phyloP scores from a whole-genome alignment of 345 rosid species.

The Physaria fendleri region DNA sequence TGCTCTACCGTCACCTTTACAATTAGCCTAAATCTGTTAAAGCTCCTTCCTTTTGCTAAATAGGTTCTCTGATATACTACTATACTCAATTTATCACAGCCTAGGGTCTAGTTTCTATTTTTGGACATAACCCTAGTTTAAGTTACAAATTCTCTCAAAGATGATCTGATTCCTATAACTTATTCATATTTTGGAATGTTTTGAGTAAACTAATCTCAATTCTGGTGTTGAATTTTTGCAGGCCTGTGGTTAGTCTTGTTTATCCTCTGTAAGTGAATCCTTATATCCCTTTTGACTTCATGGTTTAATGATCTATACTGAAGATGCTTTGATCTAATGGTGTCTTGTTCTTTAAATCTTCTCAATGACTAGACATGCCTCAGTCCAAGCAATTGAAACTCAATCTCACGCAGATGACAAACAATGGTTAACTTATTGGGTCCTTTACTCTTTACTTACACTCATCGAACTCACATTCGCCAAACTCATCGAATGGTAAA shows the following conservation, averaged over 20 bases:
- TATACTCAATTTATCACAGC: neutral
- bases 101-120: neutral
- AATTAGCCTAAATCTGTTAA: neutral
- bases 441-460: slow-evolving; percentile 79
- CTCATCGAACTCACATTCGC: slow-evolving; percentile 90
- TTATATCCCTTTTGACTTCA: neutral
- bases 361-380: slow-evolving; percentile 58
- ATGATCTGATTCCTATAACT: neutral
- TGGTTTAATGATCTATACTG: neutral
- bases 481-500: slow-evolving; percentile 80
- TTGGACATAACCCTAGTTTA: neutral
- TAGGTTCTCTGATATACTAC: neutral
- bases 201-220: neutral
- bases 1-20: too few species aligned
- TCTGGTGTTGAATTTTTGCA: slow-evolving; percentile 30
- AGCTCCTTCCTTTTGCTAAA: neutral
- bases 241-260: slow-evolving; percentile 86
- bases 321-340: slow-evolving; percentile 4
- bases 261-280: slow-evolving; percentile 81
- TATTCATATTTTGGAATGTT: neutral
- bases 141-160: neutral
- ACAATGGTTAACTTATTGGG: slow-evolving; percentile 97
- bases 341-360: neutral
- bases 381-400: slow-evolving; percentile 81
- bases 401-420: slow-evolving; percentile 75